Evolutionary conservation across 2,329 filamentous ascomycete genomes (phyloP), one percentile per base, ranked within the genome.

Genomic region (Aspergillus neoniger): DNA sequence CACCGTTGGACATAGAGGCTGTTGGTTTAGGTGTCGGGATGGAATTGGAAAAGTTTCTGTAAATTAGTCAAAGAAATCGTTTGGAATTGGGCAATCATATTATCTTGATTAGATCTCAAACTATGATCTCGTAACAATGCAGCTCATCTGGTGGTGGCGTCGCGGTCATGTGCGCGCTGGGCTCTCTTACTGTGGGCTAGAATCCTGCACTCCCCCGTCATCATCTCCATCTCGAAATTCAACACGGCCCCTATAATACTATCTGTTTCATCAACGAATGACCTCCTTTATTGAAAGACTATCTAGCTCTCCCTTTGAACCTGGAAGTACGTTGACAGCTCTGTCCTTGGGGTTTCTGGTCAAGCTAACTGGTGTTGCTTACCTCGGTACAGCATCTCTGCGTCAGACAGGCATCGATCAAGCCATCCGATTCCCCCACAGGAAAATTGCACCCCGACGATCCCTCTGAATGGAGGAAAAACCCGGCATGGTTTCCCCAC

Each of bases 381-480:
- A 44, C 41, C 41, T 44, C 41, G 41, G 41, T 9, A 44, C 41
- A 23, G 19, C 41, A 44, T 14, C 19, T 15, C 41, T 21, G 19
- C 21, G 41, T 14, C 10, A 21, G 17, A 44, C 21, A 44, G n/a
- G 17, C 41, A 44, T 17, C n/a, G 12, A 14, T 44, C 41, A 19
- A 44, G 41, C 41, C 41, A 44, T 44, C 41, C 17, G 41, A 44
- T 44, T 44, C 41, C 32, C 41, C 25, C 47, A 50, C 47, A n/a
- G 47, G 25, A 32, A 50, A 50, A 50, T 32, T 50, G 47, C 7
- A 9, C 25, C 23, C 25, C 47, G 25, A 28, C 25, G 9, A 50
- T n/a, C 12, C 9, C 25, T 50, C 15, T 50, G 47, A 50, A 50
- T 50, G 47, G 47, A 50, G 47, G 47, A 50, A 50, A 50, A 50